These are phyloP conservation scores for Neurospora pannonica DNA, from an alignment of 495 filamentous ascomycete genomes.

Conservation along the genomic window DNA sequence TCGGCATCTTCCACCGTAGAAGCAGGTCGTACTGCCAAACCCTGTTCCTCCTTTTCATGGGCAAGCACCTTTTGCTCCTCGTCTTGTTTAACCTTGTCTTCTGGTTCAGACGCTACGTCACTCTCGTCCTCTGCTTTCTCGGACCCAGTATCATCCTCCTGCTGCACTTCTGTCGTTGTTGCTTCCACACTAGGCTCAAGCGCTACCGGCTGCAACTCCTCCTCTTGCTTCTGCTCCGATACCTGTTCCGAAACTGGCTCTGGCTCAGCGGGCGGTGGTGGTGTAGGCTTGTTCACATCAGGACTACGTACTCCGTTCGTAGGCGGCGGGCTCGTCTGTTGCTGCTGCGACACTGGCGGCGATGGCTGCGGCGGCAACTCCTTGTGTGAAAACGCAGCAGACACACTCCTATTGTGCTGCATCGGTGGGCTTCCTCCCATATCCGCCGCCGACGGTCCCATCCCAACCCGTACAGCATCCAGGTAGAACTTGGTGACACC, in stretches of 20 bases:
- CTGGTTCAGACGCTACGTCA: constrained; percentile 16
- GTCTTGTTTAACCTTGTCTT: constrained; percentile 24
- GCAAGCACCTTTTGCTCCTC: constrained; percentile 49
- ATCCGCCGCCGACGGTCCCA: constrained; percentile 12
- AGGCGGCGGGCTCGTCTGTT: background rate
- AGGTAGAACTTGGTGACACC: constrained; percentile 94
- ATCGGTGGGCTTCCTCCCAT: constrained; percentile 16
- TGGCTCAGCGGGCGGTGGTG: constrained; percentile 5
- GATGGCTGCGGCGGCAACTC: constrained; percentile 27
- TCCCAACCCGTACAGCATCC: constrained; percentile 50
- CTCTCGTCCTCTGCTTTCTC: constrained; percentile 16
- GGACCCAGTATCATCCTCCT: constrained; percentile 13
- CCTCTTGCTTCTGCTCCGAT: background rate
- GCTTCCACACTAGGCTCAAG: constrained; percentile 14
- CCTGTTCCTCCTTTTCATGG: constrained; percentile 44
- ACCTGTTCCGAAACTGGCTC: constrained; percentile 8
- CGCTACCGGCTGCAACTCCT: constrained; percentile 2
- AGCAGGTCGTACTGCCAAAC: constrained; percentile 34
- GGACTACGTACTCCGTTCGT: background rate
- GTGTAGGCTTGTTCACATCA: background rate
- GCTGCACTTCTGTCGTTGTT: constrained; percentile 14
- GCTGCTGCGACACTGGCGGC: constrained; percentile 8
- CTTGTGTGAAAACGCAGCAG: constrained; percentile 20
- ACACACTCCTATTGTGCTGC: constrained; percentile 10
- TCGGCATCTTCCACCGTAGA: constrained; percentile 22